Percentiles rank a stretch among this genome's conserved stretches.
These are phyloP conservation scores for Aspergillus persii DNA, from an alignment of 2,329 filamentous ascomycete species.

Conservation along the genomic window DNA sequence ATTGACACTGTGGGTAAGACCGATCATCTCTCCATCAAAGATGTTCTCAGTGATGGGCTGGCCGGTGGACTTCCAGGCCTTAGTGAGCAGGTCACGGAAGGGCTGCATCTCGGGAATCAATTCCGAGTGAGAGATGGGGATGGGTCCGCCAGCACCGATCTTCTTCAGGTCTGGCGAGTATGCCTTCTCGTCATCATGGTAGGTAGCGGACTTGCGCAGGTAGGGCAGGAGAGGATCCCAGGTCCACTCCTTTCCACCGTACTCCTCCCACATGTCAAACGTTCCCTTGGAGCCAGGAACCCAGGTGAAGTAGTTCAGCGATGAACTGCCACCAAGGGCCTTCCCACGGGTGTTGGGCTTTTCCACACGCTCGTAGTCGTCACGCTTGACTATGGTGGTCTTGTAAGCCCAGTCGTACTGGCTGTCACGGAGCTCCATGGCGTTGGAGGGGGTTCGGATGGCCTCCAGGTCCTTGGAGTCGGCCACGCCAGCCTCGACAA, in stretches of 20 bases:
- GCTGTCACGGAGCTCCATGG: constrained; percentile 56
- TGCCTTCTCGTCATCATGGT: constrained; percentile 53
- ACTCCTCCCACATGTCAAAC: constrained; percentile 52
- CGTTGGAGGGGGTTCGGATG: constrained; percentile 57
- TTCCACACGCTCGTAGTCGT: constrained; percentile 59
- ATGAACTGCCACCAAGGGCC: constrained; percentile 57
- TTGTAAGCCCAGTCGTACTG: constrained; percentile 63
- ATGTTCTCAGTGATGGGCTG: constrained; percentile 54
- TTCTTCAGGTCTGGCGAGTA: constrained; percentile 50
- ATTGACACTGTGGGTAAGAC: constrained; percentile 54
- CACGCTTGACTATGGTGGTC: constrained; percentile 56
- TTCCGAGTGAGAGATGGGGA: constrained; percentile 56
- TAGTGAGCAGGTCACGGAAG: constrained; percentile 46
- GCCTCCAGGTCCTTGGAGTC: constrained; percentile 52
- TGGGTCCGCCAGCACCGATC: constrained; percentile 52
- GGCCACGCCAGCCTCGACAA: constrained; percentile 38
- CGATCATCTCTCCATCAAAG: constrained; percentile 55
- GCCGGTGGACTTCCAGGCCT: constrained; percentile 56
- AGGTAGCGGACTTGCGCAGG: constrained; percentile 56
- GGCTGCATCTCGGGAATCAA: constrained; percentile 53
- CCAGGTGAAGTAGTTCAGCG: constrained; percentile 65
- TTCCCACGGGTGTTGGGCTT: constrained; percentile 64
- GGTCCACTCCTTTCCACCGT: constrained; percentile 52
- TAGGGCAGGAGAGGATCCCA: constrained; percentile 54
- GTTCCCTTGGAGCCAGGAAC: constrained; percentile 57